Base-by-base conservation (phyloP, 1,284 basidiomycete species). In the Puccinia polysora region DNA sequence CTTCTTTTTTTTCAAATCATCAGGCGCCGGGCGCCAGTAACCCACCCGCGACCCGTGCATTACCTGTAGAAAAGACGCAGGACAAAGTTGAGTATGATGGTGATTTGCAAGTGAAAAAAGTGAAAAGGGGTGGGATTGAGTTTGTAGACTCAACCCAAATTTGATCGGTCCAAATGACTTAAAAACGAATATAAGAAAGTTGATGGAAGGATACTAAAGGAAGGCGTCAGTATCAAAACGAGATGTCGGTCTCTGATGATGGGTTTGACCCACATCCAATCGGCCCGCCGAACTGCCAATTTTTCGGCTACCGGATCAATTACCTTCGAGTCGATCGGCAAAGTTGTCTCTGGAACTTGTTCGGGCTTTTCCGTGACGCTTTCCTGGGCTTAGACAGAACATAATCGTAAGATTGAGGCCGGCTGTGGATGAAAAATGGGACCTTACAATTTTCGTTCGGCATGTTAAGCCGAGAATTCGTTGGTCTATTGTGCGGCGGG, bases 151-250 rank as follows among this genome's bases (percentile, higher is more conserved):
- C 18, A 25, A 69, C 67, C 67, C 47, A 69, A 49, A 30, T 69
- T 69, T 36, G 67, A 69, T 32, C 67, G 25, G 56, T 69, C 67
- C 5, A 69, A 47, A 59, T 69, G 67, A 30, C 67, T 69, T 55
- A 69, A 23, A 49, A 69, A 69, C 8, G 67, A 69, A 50, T 47
- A 69, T 1, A 69, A 10, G 28, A 69, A 69, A 20, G 56, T 50
- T 15, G 56, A 49, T 15, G 67, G 67, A n/a, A 69, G 25, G 25
- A 69, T 69, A 12, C 67, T 69, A n/a, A 23, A 4, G 30, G 18
- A 45, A 14, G 23, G 30, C 40, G 2, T 30, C 32, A 12, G n/a
- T n/a, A n/a, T n/a, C n/a, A n/a, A n/a, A n/a, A n/a, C n/a, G n/a
- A n/a, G n/a, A n/a, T n/a, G n/a, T n/a, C n/a, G n/a, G n/a, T 53